Conservation (phyloP, 805 yeast genomes). For the Candida insectorum region DNA sequence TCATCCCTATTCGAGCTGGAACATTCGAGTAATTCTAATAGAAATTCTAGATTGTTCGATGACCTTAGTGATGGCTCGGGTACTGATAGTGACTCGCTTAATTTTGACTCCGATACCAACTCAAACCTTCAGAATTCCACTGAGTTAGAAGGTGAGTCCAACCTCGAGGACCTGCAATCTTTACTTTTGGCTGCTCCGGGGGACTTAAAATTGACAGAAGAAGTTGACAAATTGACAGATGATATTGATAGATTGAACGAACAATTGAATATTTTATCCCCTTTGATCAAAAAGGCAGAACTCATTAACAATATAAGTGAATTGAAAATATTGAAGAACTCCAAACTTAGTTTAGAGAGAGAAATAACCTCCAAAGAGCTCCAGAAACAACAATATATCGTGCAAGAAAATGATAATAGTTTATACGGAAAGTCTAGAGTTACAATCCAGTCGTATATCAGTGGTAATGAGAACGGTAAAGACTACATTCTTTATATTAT, state of each 20-base stretch:
- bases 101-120: slow-evolving; percentile 19
- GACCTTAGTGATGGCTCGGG: slow-evolving; percentile 31
- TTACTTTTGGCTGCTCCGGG: slow-evolving; percentile 61
- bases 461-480: slow-evolving; percentile 47
- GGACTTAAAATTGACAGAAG: slow-evolving; percentile 60
- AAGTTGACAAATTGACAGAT: slow-evolving; percentile 54
- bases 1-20: slow-evolving; percentile 1
- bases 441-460: slow-evolving; percentile 50
- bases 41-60: slow-evolving; percentile 32
- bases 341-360: slow-evolving; percentile 60
- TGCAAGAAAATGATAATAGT: slow-evolving; percentile 79
- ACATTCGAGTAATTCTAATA: slow-evolving; percentile 4
- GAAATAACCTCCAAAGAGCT: slow-evolving; percentile 75
- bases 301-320: slow-evolving; percentile 74
- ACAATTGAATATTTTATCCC: slow-evolving; percentile 62
- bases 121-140: slow-evolving; percentile 13
- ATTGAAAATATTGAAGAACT: slow-evolving; percentile 62
- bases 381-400: slow-evolving; percentile 74
- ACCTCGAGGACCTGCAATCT: slow-evolving; percentile 8
- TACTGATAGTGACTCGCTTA: slow-evolving; percentile 29
- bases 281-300: slow-evolving; percentile 77
- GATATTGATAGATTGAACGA: slow-evolving; percentile 58
- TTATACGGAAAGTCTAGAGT: slow-evolving; percentile 64
- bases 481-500: slow-evolving; percentile 72
- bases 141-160: slow-evolving; percentile 10